Conservation (phyloP, 2,329 filamentous ascomycete genomes). For the Plenodomus lindquistii region DNA sequence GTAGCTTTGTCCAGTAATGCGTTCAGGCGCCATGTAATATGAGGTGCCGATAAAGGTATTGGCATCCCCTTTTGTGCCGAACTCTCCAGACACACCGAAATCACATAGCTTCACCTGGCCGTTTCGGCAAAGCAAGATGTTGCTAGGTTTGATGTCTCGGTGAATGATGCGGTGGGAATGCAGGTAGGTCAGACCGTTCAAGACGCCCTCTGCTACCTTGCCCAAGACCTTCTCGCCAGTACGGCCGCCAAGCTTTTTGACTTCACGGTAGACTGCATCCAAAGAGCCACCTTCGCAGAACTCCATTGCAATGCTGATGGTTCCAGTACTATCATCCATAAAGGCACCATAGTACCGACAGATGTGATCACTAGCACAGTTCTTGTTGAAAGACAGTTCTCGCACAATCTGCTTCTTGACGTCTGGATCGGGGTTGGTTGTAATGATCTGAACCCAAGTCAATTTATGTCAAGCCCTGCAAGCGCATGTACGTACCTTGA, state of each 20-base stretch:
- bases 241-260: constrained; percentile 90
- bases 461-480: constrained; percentile 3
- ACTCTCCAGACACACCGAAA: constrained; percentile 96
- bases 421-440: constrained; percentile 94
- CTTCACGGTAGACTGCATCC: constrained; percentile 95
- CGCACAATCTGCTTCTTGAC: constrained; percentile 98
- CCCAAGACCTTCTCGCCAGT: constrained; percentile 97
- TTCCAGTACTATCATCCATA: constrained; percentile 91
- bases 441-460: constrained; percentile 70
- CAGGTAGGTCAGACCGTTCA: constrained; percentile 92
- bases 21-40: constrained; percentile 99
- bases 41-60: constrained; percentile 99
- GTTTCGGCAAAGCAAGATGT: constrained; percentile 84
- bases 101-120: constrained; percentile 98
- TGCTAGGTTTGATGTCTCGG: constrained; percentile 97
- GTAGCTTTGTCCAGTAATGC: constrained; percentile 96
- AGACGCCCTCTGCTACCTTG: constrained; percentile 92
- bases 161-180: constrained; percentile 97
- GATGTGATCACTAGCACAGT: constrained; percentile 93
- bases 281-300: constrained; percentile 96
- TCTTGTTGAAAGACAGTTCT: constrained; percentile 96
- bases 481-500: constrained; percentile 68
- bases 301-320: constrained; percentile 98
- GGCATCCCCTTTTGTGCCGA: constrained; percentile 96
- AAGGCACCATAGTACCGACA: constrained; percentile 98